Evolutionary conservation across 306 rosid species (phyloP), one percentile per base, ranked within the genome.

Genomic region (Castanea crenata): DNA sequence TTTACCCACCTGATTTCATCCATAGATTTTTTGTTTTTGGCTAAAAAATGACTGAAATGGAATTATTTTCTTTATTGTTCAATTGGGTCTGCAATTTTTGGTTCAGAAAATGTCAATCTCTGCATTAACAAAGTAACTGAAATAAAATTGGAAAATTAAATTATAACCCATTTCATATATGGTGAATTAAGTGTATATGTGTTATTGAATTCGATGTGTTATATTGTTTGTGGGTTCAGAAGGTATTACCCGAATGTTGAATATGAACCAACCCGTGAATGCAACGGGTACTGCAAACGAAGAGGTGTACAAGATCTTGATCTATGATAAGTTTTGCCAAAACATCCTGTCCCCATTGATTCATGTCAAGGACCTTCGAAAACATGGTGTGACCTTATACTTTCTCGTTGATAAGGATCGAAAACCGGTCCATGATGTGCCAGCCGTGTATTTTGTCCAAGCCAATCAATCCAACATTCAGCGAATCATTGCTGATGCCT

Each of bases 341-440:
- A 90, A 88, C 86, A 87, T 92, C 6, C 91, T 95, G 6, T 95
- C 98, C 4, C 99, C 99, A 0, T 63, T 95, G 86, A 95, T 95
- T 79, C 90, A 88, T 78, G 99, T 95, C 21, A 91, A 92, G 90
- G 97, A 95, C 74, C 92, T 95, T 4, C 95, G 99, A 56, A 95
- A 95, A 38, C 99, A 95, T 38, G 99, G 99, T 7, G 99, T 95
- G 3, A 95, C 99, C 16, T 96, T 95, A 18, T 95, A 87, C 80
- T 92, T 88, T 78, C 96, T 91, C 59, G 83, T 95, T 54, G 98
- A 91, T 74, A 95, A 95, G 89, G 98, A 95, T 29, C 91, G 98
- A 4, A 91, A 95, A 20, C 97, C 97, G 0, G 99, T 95, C 21
- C 93, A 85, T 11, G 97, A 91, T 12, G 99, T 95, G 16, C 99